Evolutionary conservation across 441 rosid species (phyloP).

Genomic region (Euphorbia schlechtendalii): DNA sequence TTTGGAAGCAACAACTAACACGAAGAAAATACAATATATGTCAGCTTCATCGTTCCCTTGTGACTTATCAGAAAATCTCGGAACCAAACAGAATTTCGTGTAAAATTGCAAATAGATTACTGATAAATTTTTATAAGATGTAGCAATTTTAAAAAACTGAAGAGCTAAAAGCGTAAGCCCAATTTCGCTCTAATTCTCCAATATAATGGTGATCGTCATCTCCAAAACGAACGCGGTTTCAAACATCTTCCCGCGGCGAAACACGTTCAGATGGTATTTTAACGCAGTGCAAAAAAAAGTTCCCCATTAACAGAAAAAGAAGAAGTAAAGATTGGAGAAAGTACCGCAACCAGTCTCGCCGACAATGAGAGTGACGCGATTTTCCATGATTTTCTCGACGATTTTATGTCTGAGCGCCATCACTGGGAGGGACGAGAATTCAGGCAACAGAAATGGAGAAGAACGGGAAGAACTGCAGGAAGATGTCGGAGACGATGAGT

Average conservation of each 20-base stretch:
- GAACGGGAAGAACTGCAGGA: constrained; percentile 40
- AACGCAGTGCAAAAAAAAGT: not conserved
- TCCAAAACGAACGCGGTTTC: not conserved
- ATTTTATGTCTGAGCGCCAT: constrained; percentile 56
- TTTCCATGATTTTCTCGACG: constrained; percentile 69
- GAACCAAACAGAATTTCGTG: not conserved
- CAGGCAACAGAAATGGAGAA: constrained; percentile 32
- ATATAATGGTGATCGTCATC: not conserved
- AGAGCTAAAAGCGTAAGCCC: not conserved
- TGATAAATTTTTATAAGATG: not conserved
- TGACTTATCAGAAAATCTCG: not conserved
- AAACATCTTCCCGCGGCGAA: not conserved
- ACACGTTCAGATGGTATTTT: no score
- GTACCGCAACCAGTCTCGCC: constrained; percentile 97
- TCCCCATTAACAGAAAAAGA: not conserved
- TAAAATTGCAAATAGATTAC: no score
- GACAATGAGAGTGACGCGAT: constrained; percentile 93
- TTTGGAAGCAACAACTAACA: not conserved
- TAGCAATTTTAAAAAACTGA: no score
- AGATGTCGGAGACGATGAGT: constrained; percentile 31
- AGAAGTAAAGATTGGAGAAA: constrained; percentile 1
- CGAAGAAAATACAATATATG: not conserved
- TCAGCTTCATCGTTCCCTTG: not conserved
- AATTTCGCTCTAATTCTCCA: not conserved
- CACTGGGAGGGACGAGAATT: constrained; percentile 72